Evolutionary conservation across 768 basidiomycete genomes (phyloP), one percentile per base, ranked within the genome.

Genomic region (Zangia roseola): DNA sequence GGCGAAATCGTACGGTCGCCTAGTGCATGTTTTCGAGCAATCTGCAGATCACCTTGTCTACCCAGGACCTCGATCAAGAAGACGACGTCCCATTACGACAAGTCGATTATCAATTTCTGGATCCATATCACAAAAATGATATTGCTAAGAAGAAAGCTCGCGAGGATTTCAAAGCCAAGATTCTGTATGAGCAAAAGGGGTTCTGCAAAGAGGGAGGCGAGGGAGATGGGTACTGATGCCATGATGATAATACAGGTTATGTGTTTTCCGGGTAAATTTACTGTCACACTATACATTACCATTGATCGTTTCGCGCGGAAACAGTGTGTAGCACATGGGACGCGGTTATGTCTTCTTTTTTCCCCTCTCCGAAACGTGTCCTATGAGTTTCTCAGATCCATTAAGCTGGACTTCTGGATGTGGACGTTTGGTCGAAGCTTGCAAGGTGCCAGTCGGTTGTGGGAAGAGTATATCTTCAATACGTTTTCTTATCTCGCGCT

Each of bases 151-250:
- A 88, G 71, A 88, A 90, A 63, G 74, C 79, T 45, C 80, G 83
- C n/a, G 94, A 97, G 58, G 88, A 91, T 47, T 69, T 73, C 61
- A 93, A 91, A 69, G 83, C 92, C 28, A 80, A 89, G 59, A 78
- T 95, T 35, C 71, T 98, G 49, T 89, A 79, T 59, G 83, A 89
- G 64, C 77, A 89, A 65, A 83, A 84, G 56, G 95, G 95, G 3
- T 98, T 95, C 69, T 92, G 86, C 64, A 91, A 86, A 66, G 95
- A 97, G 67, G 94, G 93, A 10, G 91, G 92, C 31, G 95, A 97
- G 72, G 94, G 94, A 8, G 95, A 97, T 67, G 92, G 92, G 10
- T 98, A 97, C 69, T 97, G 60, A 68, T 45, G 20, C 25, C 47
- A 47, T 38, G 24, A 43, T 35, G 14, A 25, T 47, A 41, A 52